phyloP scores from a whole-genome alignment of 1,284 basidiomycete genomes.

The Sanghuangporus baumii region DNA sequence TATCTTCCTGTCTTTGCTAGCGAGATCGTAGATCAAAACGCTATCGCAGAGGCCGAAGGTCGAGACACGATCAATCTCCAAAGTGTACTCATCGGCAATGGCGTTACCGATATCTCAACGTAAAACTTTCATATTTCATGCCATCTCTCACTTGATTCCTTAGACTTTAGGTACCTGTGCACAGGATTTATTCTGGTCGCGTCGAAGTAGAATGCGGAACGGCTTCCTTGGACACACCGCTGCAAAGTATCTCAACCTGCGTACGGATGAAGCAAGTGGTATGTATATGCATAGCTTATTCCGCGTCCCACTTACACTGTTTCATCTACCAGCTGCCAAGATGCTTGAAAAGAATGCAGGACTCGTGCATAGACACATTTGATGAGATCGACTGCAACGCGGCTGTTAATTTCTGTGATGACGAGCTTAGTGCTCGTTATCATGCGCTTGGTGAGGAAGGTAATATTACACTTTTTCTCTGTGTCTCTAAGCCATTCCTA shows the following conservation, averaged over 20 bases:
- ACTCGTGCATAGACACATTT: conserved; percentile 47
- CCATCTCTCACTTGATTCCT: no score
- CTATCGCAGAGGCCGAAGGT: conserved; percentile 46
- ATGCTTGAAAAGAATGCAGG: conserved; percentile 43
- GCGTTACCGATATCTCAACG: conserved; percentile 59
- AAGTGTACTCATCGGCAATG: conserved; percentile 58
- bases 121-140: conserved; percentile 23
- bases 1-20: conserved; percentile 80
- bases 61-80: conserved; percentile 62
- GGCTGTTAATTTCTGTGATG: conserved; percentile 58
- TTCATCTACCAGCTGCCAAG: conserved; percentile 41
- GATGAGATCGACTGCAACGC: conserved; percentile 59
- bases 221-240: conserved; percentile 47
- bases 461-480: neutral
- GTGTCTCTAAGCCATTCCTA: neutral
- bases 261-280: conserved; percentile 58
- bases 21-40: conserved; percentile 73
- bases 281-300: conserved; percentile 20
- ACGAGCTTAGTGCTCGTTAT: conserved; percentile 40
- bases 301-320: no score
- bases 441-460: conserved; percentile 22
- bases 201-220: conserved; percentile 60
- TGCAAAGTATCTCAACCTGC: conserved; percentile 51
- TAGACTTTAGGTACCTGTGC: no score
- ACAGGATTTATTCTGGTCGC: conserved; percentile 53